phyloP scores from a whole-genome alignment of 148 eudicot species.

The Drosera capensis region DNA sequence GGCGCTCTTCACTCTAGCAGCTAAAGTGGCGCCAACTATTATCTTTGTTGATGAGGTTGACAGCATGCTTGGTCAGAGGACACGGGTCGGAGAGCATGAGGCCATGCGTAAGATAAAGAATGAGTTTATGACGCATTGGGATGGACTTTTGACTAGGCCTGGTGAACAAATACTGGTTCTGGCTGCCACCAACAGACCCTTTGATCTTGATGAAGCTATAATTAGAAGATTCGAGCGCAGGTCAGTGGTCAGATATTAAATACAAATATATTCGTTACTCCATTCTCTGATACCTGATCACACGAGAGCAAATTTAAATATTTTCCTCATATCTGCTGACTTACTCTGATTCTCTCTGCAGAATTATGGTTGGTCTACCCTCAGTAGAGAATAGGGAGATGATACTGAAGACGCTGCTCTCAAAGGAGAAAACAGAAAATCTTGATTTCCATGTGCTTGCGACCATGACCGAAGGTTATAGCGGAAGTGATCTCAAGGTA shows the following conservation, averaged over 20 bases:
- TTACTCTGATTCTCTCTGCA: conserved; percentile 14
- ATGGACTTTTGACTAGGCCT: conserved; percentile 62
- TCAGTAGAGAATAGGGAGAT: conserved; percentile 57
- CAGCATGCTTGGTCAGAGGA: conserved; percentile 91
- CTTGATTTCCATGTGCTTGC: conserved; percentile 69
- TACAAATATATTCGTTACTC: neutral
- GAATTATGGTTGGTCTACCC: conserved; percentile 86
- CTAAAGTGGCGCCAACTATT: conserved; percentile 78
- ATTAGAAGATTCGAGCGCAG: conserved; percentile 94
- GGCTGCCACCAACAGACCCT: conserved; percentile 92
- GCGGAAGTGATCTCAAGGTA: conserved; percentile 94
- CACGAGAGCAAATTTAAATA: neutral
- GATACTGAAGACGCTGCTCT: conserved; percentile 57
- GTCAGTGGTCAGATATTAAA: conserved; percentile 12
- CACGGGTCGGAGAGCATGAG: conserved; percentile 87
- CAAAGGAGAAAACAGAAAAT: conserved; percentile 56
- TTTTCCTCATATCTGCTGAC: neutral
- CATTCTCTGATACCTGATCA: neutral
- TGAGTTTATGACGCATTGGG: conserved; percentile 94
- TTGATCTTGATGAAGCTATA: conserved; percentile 94
- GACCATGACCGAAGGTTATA: conserved; percentile 80
- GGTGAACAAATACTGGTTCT: conserved; percentile 90
- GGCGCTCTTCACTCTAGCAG: conserved; percentile 80
- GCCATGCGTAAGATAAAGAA: conserved; percentile 94
- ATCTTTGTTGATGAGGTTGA: conserved; percentile 94